Conservation (phyloP, 1,139 yeast species). For the Debaryomycetaceae sp. region DNA sequence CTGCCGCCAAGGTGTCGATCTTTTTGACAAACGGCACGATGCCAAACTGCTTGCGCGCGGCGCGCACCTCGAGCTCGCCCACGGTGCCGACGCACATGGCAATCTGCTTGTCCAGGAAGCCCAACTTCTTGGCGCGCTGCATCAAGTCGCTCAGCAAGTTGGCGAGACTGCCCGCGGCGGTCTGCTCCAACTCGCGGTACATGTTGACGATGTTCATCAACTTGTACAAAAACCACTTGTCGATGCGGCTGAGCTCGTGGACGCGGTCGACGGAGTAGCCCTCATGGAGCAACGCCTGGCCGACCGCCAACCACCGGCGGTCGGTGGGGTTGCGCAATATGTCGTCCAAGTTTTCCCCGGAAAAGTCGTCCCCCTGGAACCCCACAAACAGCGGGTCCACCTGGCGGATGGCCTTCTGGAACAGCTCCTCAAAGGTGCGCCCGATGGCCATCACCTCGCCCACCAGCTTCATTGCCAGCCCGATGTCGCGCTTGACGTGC, state of each 20-base stretch:
- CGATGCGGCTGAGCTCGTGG: conserved; percentile 87
- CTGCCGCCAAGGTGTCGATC: conserved; percentile 97
- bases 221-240: conserved; percentile 93
- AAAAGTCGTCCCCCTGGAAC: conserved; percentile 83
- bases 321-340: conserved; percentile 89
- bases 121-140: conserved; percentile 83
- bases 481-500: conserved; percentile 88
- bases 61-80: conserved; percentile 73
- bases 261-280: conserved; percentile 87
- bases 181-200: conserved; percentile 73
- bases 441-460: conserved; percentile 99
- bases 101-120: conserved; percentile 93
- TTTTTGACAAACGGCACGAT: conserved; percentile 92
- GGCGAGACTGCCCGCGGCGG: conserved; percentile 44
- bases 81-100: conserved; percentile 61
- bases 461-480: conserved; percentile 96
- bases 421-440: conserved; percentile 93
- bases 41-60: conserved; percentile 69
- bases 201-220: conserved; percentile 84
- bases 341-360: conserved; percentile 77
- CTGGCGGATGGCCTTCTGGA: conserved; percentile 97
- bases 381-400: conserved; percentile 90
- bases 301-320: conserved; percentile 97
- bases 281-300: conserved; percentile 90
- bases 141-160: conserved; percentile 65